Evolutionary conservation across 1,139 yeast species (phyloP).

Genomic region (Neolecta irregularis): DNA sequence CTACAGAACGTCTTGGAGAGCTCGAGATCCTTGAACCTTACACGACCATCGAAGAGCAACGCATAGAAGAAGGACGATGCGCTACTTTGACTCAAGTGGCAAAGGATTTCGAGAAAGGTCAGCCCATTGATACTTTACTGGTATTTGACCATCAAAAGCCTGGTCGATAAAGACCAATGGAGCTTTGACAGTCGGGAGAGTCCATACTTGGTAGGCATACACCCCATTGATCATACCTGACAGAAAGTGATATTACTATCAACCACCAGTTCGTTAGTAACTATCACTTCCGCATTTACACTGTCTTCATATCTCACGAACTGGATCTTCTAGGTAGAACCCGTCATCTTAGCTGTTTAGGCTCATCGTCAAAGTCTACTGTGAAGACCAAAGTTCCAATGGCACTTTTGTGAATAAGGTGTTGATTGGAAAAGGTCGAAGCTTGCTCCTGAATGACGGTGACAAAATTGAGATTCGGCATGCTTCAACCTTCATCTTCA

Average conservation of each 20-base stretch:
- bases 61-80: slow-evolving; percentile 1
- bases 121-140: no score
- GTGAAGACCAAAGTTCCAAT: slow-evolving; percentile 40
- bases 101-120: not conserved
- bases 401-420: slow-evolving; percentile 36
- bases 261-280: slow-evolving; percentile 4
- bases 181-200: slow-evolving; percentile 1
- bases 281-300: slow-evolving; percentile 8
- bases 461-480: slow-evolving; percentile 31
- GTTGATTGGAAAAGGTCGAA: slow-evolving; percentile 24
- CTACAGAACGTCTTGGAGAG: slow-evolving; percentile 1
- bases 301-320: slow-evolving; percentile 6
- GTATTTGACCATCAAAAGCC: not conserved
- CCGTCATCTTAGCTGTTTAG: not conserved
- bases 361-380: slow-evolving; percentile 24
- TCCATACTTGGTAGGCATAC: not conserved
- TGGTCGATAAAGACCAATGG: not conserved
- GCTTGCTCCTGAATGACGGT: slow-evolving; percentile 30
- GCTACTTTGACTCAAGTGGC: not conserved
- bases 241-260: slow-evolving; percentile 2
- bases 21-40: not conserved
- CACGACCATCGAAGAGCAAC: slow-evolving; percentile 1
- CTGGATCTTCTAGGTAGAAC: slow-evolving; percentile 4
- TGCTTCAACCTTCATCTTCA: slow-evolving; percentile 20
- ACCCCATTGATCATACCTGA: no score